Conservation (phyloP, 2,329 filamentous ascomycete species). For the Scedosporium dehoogii region DNA sequence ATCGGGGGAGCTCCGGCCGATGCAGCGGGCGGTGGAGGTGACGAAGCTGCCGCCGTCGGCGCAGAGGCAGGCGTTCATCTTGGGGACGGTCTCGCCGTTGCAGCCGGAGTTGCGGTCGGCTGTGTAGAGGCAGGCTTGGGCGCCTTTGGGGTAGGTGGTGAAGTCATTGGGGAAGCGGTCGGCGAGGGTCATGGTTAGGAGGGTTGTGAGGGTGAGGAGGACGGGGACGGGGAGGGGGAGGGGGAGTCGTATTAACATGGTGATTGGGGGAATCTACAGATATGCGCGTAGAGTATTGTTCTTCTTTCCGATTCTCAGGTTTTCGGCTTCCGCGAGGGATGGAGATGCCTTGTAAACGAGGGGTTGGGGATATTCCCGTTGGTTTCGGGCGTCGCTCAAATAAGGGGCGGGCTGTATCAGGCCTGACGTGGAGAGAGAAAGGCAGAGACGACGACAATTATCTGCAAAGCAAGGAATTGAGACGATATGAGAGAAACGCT, state of each 20-base stretch:
- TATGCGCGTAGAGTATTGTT: not conserved
- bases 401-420: too few species aligned
- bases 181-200: conserved; percentile 14
- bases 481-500: too few species aligned
- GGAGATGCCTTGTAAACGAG: too few species aligned
- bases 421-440: too few species aligned
- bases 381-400: too few species aligned
- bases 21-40: conserved; percentile 33
- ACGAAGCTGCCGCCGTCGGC: conserved; percentile 36
- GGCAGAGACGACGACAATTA: too few species aligned
- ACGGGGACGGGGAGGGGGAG: conserved; percentile 1
- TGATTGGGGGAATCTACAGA: not conserved
- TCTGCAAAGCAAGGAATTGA: too few species aligned
- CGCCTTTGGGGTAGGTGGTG: conserved; percentile 20
- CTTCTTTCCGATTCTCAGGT: too few species aligned
- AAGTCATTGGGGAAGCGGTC: conserved; percentile 21
- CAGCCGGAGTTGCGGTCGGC: conserved; percentile 31
- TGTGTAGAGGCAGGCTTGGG: conserved; percentile 30
- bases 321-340: too few species aligned
- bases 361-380: too few species aligned
- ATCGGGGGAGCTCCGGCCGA: conserved; percentile 24
- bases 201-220: conserved; percentile 19
- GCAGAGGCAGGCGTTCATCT: conserved; percentile 41
- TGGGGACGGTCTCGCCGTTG: conserved; percentile 23
- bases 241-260: not conserved